Conservation (phyloP, 345 rosid species). For the Salix suchowensis region DNA sequence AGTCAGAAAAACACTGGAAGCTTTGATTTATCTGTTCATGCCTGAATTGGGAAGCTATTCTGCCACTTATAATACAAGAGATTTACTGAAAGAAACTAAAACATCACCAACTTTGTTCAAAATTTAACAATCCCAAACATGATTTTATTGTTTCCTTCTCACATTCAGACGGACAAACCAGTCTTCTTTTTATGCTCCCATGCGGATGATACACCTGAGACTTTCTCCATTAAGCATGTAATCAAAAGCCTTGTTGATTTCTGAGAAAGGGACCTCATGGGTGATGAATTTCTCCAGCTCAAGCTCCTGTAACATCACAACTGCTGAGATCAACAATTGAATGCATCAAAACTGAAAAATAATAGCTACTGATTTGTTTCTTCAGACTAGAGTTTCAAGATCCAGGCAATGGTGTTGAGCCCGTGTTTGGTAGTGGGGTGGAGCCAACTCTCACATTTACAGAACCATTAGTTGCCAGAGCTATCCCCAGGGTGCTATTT, state of each 20-base stretch:
- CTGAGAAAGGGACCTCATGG: conserved; percentile 41
- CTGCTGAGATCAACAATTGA: too few relatives aligned
- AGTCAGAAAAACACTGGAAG: too few relatives aligned
- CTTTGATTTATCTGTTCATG: not conserved
- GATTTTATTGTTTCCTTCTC: not conserved
- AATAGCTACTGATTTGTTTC: not conserved
- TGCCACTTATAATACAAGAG: too few relatives aligned
- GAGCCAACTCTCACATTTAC: too few relatives aligned
- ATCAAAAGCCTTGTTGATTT: conserved; percentile 54
- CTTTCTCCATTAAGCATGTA: conserved; percentile 46
- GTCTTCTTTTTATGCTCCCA: conserved; percentile 20
- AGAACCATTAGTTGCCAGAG: too few relatives aligned
- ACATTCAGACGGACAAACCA: not conserved
- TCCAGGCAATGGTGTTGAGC: not conserved
- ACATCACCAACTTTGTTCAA: not conserved
- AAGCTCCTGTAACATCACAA: conserved; percentile 29
- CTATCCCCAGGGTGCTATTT: too few relatives aligned
- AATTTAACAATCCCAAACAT: not conserved
- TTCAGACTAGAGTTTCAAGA: not conserved
- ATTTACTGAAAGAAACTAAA: not conserved
- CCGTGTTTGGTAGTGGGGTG: too few relatives aligned
- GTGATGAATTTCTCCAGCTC: conserved; percentile 49
- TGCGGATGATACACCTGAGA: conserved; percentile 40
- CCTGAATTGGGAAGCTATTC: too few relatives aligned
- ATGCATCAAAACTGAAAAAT: not conserved